Evolutionary conservation across 2,329 filamentous ascomycete species (phyloP).

Genomic region (Aureobasidium vineae): DNA sequence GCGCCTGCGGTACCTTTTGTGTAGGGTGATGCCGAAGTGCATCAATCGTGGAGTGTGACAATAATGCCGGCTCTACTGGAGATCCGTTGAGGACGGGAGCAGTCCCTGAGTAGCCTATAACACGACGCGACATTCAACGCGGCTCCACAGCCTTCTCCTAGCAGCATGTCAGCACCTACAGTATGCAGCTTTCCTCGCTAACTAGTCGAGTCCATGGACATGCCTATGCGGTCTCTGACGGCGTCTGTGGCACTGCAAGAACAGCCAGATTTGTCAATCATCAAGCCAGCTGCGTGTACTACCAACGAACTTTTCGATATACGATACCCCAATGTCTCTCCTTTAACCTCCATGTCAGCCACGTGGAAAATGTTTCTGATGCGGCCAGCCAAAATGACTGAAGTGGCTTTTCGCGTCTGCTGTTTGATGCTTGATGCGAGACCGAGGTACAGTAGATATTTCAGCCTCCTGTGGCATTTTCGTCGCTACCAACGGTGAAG

Average conservation of each 20-base stretch:
- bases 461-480: slow-evolving; percentile 19
- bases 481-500: not conserved
- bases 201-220: not conserved
- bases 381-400: not conserved
- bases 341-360: slow-evolving; percentile 8
- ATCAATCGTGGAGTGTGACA: not conserved
- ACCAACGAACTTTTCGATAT: slow-evolving; percentile 3
- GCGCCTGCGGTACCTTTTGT: not conserved
- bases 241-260: not conserved
- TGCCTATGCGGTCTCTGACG: not conserved
- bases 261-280: slow-evolving; percentile 16
- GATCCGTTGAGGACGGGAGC: not conserved
- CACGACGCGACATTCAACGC: not conserved
- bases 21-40: slow-evolving; percentile 1
- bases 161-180: not conserved
- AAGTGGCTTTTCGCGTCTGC: not conserved
- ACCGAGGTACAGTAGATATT: not conserved
- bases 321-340: slow-evolving; percentile 18
- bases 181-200: slow-evolving; percentile 6
- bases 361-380: not conserved
- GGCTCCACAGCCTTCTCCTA: not conserved
- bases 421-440: not conserved
- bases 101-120: not conserved
- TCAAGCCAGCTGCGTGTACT: not conserved
- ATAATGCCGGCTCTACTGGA: not conserved